A percentile compares a stretch with the other conserved stretches of the same genome.
phyloP scores from a whole-genome alignment of 345 rosid species.

The Hibiscus trionum region DNA sequence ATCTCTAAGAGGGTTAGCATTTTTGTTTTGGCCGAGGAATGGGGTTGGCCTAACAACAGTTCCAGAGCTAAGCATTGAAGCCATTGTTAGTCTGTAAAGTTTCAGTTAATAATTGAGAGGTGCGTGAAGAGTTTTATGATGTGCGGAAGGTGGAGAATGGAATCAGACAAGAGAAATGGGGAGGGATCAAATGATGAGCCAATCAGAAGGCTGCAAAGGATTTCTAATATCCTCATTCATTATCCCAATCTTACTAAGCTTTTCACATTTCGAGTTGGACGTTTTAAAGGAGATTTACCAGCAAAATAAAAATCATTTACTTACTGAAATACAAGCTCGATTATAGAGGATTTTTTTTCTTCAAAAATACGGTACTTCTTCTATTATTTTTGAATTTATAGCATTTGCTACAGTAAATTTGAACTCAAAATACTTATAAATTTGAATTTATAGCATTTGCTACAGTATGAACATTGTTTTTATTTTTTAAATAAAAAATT shows the following conservation, averaged over 20 bases:
- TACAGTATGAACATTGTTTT: no score
- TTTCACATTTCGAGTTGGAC: no score
- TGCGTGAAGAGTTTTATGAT: conserved; percentile 5
- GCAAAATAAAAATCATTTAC: no score
- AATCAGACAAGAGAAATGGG: conserved; percentile 15
- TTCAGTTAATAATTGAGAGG: neutral
- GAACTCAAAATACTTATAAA: no score
- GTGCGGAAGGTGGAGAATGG: conserved; percentile 15
- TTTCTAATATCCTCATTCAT: conserved; percentile 50
- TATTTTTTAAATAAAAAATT: no score
- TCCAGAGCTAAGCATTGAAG: conserved; percentile 59
- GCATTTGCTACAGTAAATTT: no score
- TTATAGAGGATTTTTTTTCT: no score
- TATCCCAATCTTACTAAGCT: conserved; percentile 33
- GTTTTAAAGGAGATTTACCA: neutral
- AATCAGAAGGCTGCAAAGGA: conserved; percentile 56
- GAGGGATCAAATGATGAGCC: conserved; percentile 32
- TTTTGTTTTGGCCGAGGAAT: conserved; percentile 64
- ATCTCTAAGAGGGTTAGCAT: conserved; percentile 59
- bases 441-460: no score
- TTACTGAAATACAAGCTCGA: no score
- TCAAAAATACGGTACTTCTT: no score
- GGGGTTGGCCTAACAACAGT: conserved; percentile 52
- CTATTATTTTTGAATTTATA: no score
- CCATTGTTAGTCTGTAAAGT: conserved; percentile 25